phyloP scores from a whole-genome alignment of 1,284 basidiomycete genomes.

The Ustilago cynodontis region DNA sequence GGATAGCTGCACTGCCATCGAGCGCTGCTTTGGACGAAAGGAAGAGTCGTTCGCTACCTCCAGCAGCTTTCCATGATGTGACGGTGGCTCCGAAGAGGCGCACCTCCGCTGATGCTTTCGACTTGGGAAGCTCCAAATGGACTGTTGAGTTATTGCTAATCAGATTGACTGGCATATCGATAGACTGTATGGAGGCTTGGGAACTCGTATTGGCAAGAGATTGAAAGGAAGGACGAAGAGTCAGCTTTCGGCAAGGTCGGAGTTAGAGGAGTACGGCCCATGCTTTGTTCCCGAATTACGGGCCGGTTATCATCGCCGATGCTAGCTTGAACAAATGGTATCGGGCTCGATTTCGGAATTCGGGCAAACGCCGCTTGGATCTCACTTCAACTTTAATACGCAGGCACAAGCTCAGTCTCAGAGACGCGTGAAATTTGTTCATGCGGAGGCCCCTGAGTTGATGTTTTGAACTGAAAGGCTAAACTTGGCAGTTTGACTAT shows the following conservation, averaged over 20 bases:
- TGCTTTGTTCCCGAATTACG: slow-evolving; percentile 2
- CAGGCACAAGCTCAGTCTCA: background rate
- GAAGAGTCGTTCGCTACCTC: slow-evolving; percentile 57
- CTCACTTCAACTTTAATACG: slow-evolving; percentile 2
- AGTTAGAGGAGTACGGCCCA: background rate
- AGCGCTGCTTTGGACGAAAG: slow-evolving; percentile 54
- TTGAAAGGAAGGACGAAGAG: background rate
- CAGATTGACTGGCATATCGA: slow-evolving; percentile 33
- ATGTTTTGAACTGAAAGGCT: slow-evolving; percentile 23
- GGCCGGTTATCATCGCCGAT: slow-evolving; percentile 2
- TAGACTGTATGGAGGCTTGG: background rate
- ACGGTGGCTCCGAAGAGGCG: slow-evolving; percentile 62
- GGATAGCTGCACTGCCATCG: slow-evolving; percentile 54
- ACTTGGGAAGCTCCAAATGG: slow-evolving; percentile 43
- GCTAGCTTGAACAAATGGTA: background rate
- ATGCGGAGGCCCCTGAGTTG: slow-evolving; percentile 31
- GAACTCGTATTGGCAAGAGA: background rate
- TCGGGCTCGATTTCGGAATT: background rate
- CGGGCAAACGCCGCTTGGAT: slow-evolving; percentile 4
- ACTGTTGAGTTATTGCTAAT: slow-evolving; percentile 39
- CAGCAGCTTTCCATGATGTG: slow-evolving; percentile 59
- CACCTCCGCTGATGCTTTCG: slow-evolving; percentile 50
- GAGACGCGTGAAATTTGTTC: background rate
- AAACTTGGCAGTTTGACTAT: slow-evolving; percentile 34
- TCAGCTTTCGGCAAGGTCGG: slow-evolving; percentile 3